Percentiles rank a stretch among this genome's conserved stretches.
phyloP scores from a whole-genome alignment of 2,329 filamentous ascomycete genomes.

The Alternaria sp. region DNA sequence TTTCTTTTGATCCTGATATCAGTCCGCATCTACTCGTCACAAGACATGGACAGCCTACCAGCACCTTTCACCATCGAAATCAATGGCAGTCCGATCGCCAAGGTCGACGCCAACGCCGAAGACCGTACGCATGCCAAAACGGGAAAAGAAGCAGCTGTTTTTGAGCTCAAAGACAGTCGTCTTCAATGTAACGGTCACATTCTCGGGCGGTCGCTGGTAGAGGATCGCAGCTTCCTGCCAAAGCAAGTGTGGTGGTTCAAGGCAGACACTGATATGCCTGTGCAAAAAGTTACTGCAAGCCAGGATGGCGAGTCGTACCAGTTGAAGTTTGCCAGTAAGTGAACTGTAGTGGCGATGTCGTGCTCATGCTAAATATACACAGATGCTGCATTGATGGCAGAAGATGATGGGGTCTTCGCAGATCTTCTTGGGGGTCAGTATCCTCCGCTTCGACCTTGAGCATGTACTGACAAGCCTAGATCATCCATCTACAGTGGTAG shows the following conservation, averaged over 20 bases:
- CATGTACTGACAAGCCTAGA: conserved; percentile 4
- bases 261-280: conserved; percentile 15
- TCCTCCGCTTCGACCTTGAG: background rate
- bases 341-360: background rate
- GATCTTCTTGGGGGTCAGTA: conserved; percentile 23
- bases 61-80: conserved; percentile 32
- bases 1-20: conserved; percentile 9
- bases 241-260: conserved; percentile 37
- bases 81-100: conserved; percentile 29
- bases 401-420: conserved; percentile 20
- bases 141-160: conserved; percentile 30
- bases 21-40: conserved; percentile 7
- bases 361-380: background rate
- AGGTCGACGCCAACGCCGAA: conserved; percentile 17
- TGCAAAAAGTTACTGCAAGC: conserved; percentile 27
- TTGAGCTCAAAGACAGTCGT: conserved; percentile 27
- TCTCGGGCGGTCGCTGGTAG: conserved; percentile 23
- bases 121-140: conserved; percentile 26
- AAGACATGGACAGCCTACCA: conserved; percentile 27
- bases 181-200: conserved; percentile 28
- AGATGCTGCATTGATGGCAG: conserved; percentile 21
- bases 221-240: conserved; percentile 31
- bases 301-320: conserved; percentile 24
- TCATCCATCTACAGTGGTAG: conserved; percentile 4
- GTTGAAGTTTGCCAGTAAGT: conserved; percentile 29